These are phyloP conservation scores for Ascochyta pisi DNA, from an alignment of 2,329 filamentous ascomycete species.

Conservation along the genomic window DNA sequence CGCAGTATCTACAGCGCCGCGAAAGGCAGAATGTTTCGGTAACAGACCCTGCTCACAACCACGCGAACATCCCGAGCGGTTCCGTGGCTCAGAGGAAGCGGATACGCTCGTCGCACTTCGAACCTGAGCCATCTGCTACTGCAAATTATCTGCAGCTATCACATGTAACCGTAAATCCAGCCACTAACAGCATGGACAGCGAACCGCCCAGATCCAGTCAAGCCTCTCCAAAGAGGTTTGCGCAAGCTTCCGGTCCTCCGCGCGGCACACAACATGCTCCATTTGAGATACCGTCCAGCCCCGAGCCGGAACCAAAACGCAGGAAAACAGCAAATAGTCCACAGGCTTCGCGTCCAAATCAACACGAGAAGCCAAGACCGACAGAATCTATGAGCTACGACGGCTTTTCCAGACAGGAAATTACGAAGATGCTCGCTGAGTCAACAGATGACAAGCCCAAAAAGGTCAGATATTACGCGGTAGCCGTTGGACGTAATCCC, in stretches of 20 bases:
- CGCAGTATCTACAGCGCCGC: not conserved
- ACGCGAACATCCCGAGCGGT: not conserved
- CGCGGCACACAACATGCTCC: constrained; percentile 2
- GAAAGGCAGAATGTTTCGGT: not conserved
- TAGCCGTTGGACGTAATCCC: constrained; percentile 62
- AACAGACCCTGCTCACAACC: not conserved
- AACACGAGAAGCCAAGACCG: not conserved
- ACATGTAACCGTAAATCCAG: not conserved
- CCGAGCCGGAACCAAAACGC: constrained; percentile 13
- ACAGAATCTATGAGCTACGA: not conserved
- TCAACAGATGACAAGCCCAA: constrained; percentile 51
- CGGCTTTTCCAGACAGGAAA: constrained; percentile 1
- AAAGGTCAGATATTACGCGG: constrained; percentile 63
- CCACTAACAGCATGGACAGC: not conserved
- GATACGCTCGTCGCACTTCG: not conserved
- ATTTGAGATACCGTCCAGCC: constrained; percentile 17
- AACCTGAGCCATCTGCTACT: not conserved
- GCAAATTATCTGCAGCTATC: not conserved
- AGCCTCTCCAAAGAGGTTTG: not conserved
- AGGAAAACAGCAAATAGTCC: constrained; percentile 32
- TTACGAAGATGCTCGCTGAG: constrained; percentile 73
- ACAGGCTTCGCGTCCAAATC: constrained; percentile 62
- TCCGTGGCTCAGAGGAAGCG: not conserved
- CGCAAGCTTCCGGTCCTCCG: not conserved
- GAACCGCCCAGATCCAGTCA: not conserved